Percentiles rank a stretch among this genome's conserved stretches.
phyloP scores from a whole-genome alignment of 805 yeast genomes.

The Hanseniaspora taiwanica region DNA sequence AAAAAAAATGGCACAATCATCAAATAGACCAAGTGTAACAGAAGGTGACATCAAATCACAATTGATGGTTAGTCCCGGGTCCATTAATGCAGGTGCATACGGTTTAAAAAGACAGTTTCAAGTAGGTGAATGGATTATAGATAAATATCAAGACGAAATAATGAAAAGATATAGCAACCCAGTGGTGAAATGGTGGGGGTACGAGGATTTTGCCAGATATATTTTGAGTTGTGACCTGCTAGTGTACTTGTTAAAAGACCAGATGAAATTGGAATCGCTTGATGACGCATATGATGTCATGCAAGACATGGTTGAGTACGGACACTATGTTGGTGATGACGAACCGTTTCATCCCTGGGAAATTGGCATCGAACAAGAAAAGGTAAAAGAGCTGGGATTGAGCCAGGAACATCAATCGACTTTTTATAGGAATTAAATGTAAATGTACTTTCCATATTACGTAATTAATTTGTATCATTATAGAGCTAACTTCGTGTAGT shows the following conservation, averaged over 20 bases:
- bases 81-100: conserved; percentile 44
- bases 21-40: background rate
- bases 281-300: conserved; percentile 35
- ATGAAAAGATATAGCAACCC: conserved; percentile 22
- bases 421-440: background rate
- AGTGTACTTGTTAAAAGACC: conserved; percentile 36
- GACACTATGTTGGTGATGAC: conserved; percentile 22
- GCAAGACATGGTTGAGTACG: conserved; percentile 35
- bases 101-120: conserved; percentile 45
- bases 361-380: conserved; percentile 6
- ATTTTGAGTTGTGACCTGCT: conserved; percentile 54
- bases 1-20: conserved; percentile 26
- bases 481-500: too few relatives aligned
- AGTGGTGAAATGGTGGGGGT: conserved; percentile 49
- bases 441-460: too few relatives aligned
- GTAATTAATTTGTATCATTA: too few relatives aligned
- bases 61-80: conserved; percentile 31
- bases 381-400: conserved; percentile 3
- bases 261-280: conserved; percentile 24
- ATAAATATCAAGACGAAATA: conserved; percentile 22
- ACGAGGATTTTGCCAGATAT: conserved; percentile 39
- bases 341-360: conserved; percentile 21
- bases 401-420: conserved; percentile 1
- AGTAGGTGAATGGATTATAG: conserved; percentile 33
- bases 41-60: conserved; percentile 19